Conservation (phyloP, 345 rosid genomes). For the Excoecaria cochinchinensis region DNA sequence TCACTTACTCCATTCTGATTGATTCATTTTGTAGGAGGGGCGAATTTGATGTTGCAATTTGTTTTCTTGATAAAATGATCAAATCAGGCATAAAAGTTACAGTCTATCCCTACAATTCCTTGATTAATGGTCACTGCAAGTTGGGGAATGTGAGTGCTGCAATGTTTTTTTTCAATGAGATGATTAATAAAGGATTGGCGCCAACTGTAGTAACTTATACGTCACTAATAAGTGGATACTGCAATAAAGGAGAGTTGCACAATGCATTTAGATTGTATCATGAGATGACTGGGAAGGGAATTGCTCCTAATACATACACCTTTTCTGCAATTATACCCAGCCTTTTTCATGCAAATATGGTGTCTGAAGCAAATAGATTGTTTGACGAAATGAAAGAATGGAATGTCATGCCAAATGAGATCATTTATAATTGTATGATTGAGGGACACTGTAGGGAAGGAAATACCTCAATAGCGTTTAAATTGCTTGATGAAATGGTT, state of each 20-base stretch:
- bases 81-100: constrained; percentile 47
- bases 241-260: constrained; percentile 52
- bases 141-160: constrained; percentile 60
- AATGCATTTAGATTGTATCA: constrained; percentile 70
- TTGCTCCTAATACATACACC: constrained; percentile 62
- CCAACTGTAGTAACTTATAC: constrained; percentile 84
- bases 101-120: constrained; percentile 74
- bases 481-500: constrained; percentile 62
- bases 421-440: constrained; percentile 82
- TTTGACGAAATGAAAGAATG: constrained; percentile 63
- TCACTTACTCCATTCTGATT: constrained; percentile 71
- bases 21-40: constrained; percentile 83
- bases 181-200: constrained; percentile 50
- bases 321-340: constrained; percentile 70
- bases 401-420: constrained; percentile 62
- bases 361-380: constrained; percentile 53
- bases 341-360: constrained; percentile 55
- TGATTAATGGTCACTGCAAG: constrained; percentile 78
- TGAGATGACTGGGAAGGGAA: constrained; percentile 83
- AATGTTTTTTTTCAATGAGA: constrained; percentile 47
- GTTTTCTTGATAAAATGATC: constrained; percentile 53
- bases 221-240: constrained; percentile 68
- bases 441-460: constrained; percentile 69
- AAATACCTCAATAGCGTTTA: constrained; percentile 55
- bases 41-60: constrained; percentile 51